phyloP scores from a whole-genome alignment of 1,284 basidiomycete species.

The Leccinum pachyderme region DNA sequence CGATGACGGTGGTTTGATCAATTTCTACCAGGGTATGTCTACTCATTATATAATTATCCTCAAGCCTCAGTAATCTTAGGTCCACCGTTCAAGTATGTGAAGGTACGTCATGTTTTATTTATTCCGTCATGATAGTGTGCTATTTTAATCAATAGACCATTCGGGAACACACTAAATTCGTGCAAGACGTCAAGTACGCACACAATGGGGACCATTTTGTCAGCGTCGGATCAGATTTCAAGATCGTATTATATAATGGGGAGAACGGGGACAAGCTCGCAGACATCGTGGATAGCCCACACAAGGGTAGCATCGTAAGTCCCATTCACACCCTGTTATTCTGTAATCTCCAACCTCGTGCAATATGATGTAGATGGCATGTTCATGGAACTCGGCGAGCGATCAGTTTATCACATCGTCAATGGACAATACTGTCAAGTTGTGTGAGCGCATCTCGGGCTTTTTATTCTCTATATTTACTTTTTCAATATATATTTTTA shows the following conservation, averaged over 20 bases:
- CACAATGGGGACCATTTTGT: slow-evolving; percentile 82
- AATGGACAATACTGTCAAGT: slow-evolving; percentile 84
- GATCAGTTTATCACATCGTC: slow-evolving; percentile 78
- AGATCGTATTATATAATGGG: slow-evolving; percentile 91
- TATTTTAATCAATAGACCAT: slow-evolving; percentile 53
- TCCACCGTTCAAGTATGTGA: slow-evolving; percentile 87
- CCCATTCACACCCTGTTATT: not conserved
- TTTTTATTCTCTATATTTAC: not conserved
- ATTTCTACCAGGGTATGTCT: slow-evolving; percentile 72
- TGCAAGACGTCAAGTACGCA: slow-evolving; percentile 88
- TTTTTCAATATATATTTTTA: not conserved
- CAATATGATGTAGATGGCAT: slow-evolving; percentile 58
- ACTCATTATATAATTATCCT: not conserved
- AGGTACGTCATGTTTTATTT: slow-evolving; percentile 42
- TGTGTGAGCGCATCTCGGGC: slow-evolving; percentile 59
- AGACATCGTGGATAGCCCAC: slow-evolving; percentile 63
- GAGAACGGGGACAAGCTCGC: slow-evolving; percentile 79
- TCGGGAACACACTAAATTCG: slow-evolving; percentile 89
- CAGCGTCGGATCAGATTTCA: slow-evolving; percentile 90
- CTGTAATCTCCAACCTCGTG: not conserved
- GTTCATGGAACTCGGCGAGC: slow-evolving; percentile 76
- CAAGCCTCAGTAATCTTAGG: slow-evolving; percentile 40
- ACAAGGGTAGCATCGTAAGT: slow-evolving; percentile 77
- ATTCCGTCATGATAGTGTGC: not conserved
- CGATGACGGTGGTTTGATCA: slow-evolving; percentile 80